These are phyloP conservation scores for Paramecium caudatum DNA, from an alignment of 73 alveolate species.

Conservation along the genomic window DNA sequence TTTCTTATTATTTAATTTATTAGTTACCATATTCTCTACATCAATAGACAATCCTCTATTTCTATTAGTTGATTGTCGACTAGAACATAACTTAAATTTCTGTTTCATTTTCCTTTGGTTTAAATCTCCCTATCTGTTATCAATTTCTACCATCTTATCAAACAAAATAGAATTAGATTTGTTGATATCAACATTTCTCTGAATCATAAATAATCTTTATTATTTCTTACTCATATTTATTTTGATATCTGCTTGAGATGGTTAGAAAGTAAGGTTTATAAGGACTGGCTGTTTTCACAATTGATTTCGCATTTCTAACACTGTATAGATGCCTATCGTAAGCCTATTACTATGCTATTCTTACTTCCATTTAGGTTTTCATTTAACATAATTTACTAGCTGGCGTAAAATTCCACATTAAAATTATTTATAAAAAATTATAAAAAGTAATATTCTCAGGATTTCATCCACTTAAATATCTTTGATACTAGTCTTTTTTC, in stretches of 20 bases:
- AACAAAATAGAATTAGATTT: slow-evolving; percentile 18
- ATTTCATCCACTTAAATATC: neutral
- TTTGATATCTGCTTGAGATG: neutral
- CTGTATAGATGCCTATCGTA: slow-evolving; percentile 42
- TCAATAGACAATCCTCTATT: neutral
- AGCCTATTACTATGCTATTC: neutral
- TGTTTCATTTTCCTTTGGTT: slow-evolving; percentile 1
- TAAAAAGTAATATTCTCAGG: neutral
- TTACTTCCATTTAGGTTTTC: slow-evolving; percentile 42
- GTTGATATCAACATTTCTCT: slow-evolving; percentile 34
- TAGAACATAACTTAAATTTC: neutral
- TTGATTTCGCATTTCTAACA: slow-evolving; percentile 43
- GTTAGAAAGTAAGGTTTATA: slow-evolving; percentile 50
- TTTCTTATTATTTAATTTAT: slow-evolving; percentile 2
- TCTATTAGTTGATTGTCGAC: neutral
- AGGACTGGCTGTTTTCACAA: slow-evolving; percentile 8
- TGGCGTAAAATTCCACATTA: slow-evolving; percentile 67
- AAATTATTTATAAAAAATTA: neutral
- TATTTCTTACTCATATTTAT: slow-evolving; percentile 55
- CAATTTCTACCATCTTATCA: neutral
- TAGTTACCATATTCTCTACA: slow-evolving; percentile 19
- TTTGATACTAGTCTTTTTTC: neutral
- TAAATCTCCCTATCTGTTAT: slow-evolving; percentile 4
- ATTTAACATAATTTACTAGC: slow-evolving; percentile 49
- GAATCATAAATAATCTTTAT: slow-evolving; percentile 29